Conservation (phyloP, 768 basidiomycete genomes). For the Sistotremastrum niveocremeum region DNA sequence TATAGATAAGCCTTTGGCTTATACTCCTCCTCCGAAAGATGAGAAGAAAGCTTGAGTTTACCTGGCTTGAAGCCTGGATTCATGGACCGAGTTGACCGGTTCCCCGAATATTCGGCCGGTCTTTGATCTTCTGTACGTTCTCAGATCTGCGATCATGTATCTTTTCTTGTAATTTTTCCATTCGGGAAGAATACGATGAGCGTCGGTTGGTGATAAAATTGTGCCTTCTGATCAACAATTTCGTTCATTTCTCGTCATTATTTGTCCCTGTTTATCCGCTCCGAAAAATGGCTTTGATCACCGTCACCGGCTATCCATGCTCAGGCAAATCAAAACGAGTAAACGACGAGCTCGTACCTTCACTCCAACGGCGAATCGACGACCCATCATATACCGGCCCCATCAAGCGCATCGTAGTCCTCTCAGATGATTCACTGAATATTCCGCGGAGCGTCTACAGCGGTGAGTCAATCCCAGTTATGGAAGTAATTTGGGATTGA, state of each 20-base stretch:
- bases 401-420: conserved; percentile 26
- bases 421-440: conserved; percentile 66
- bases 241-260: too few species aligned
- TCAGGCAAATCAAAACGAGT: conserved; percentile 79
- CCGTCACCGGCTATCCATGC: conserved; percentile 76
- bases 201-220: too few species aligned
- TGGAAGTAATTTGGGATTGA: too few species aligned
- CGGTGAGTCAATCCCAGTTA: conserved; percentile 40
- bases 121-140: too few species aligned
- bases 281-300: conserved; percentile 73
- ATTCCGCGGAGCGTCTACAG: conserved; percentile 57
- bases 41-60: conserved; percentile 20
- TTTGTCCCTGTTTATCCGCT: too few species aligned
- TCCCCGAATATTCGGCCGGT: too few species aligned
- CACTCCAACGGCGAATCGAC: conserved; percentile 39
- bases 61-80: too few species aligned
- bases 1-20: conserved; percentile 58
- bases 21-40: conserved; percentile 64
- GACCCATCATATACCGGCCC: conserved; percentile 42
- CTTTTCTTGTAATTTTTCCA: too few species aligned
- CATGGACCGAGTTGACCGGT: too few species aligned
- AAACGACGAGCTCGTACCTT: conserved; percentile 36
- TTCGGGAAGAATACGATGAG: too few species aligned
- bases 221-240: too few species aligned
- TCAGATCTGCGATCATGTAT: too few species aligned